These are phyloP conservation scores for Rhodotorula graminis DNA, from an alignment of 768 basidiomycete species.

Conservation along the genomic window DNA sequence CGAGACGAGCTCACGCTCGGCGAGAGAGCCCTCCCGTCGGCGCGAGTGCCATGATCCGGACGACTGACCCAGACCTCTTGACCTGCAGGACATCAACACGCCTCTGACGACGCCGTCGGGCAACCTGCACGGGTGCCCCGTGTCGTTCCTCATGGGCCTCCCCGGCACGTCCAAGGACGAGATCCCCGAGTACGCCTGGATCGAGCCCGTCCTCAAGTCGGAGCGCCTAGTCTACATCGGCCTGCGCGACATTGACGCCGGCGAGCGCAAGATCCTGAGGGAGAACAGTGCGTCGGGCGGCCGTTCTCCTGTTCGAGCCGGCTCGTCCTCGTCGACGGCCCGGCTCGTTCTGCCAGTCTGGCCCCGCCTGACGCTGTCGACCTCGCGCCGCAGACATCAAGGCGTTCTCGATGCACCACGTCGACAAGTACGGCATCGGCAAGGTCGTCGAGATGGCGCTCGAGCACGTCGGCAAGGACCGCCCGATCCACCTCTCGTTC, in stretches of 20 bases:
- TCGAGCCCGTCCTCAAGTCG: slow-evolving; percentile 61
- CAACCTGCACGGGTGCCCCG: slow-evolving; percentile 97
- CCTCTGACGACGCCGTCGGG: slow-evolving; percentile 70
- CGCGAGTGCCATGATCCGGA: not conserved
- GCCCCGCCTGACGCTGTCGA: not conserved
- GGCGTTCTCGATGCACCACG: slow-evolving; percentile 82
- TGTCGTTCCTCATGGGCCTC: slow-evolving; percentile 79
- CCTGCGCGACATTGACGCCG: slow-evolving; percentile 82
- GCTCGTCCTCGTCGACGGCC: not conserved
- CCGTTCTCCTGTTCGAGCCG: too few relatives aligned
- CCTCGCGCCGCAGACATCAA: slow-evolving; percentile 58
- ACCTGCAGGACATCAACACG: slow-evolving; percentile 75
- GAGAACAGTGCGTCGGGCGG: slow-evolving; percentile 52
- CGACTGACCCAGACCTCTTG: not conserved
- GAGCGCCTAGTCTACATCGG: slow-evolving; percentile 92
- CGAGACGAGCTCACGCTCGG: not conserved
- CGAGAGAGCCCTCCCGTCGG: not conserved
- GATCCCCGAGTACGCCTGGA: slow-evolving; percentile 46
- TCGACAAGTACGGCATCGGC: slow-evolving; percentile 56
- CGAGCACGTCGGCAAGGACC: slow-evolving; percentile 80
- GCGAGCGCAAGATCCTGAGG: slow-evolving; percentile 79
- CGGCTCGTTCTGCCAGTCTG: too few relatives aligned
- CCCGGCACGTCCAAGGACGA: slow-evolving; percentile 47
- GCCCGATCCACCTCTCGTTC: slow-evolving; percentile 90
- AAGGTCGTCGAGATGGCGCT: slow-evolving; percentile 94